phyloP scores from a whole-genome alignment of 495 filamentous ascomycete species.

The Collariella sp. region DNA sequence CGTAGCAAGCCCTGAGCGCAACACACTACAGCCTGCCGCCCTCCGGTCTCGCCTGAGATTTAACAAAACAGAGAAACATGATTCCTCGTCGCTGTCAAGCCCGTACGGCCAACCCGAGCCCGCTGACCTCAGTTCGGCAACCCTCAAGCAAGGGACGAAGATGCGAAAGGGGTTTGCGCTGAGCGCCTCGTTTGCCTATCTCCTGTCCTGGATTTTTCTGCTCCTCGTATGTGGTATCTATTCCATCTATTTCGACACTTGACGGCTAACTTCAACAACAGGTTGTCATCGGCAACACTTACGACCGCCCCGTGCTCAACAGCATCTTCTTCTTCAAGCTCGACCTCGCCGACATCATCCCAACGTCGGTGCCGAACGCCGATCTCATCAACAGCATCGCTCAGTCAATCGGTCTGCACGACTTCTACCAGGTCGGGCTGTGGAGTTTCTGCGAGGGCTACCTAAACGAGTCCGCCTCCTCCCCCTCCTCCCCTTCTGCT shows the following conservation, averaged over 20 bases:
- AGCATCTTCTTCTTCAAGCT: conserved; percentile 76
- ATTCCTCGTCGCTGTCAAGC: background rate
- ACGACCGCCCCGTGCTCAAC: conserved; percentile 48
- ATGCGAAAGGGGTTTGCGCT: conserved; percentile 47
- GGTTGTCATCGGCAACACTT: conserved; percentile 64
- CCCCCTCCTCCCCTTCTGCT: conserved; percentile 47
- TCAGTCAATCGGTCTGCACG: conserved; percentile 78
- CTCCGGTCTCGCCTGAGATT: conserved; percentile 3
- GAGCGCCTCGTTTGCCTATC: conserved; percentile 59
- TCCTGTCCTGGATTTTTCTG: conserved; percentile 66
- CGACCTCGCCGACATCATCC: conserved; percentile 77
- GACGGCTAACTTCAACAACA: background rate
- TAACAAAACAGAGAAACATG: background rate
- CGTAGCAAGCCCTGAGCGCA: background rate
- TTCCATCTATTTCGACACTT: background rate
- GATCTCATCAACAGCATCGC: conserved; percentile 78
- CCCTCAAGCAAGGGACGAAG: conserved; percentile 46
- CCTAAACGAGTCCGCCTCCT: conserved; percentile 38
- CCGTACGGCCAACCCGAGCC: background rate
- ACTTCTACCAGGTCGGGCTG: conserved; percentile 88
- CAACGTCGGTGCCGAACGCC: conserved; percentile 62
- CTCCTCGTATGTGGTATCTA: conserved; percentile 46
- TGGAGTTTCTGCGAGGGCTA: conserved; percentile 91
- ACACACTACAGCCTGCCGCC: background rate
- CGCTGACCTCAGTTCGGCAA: background rate